Conservation (phyloP, 208 protist species). For the Trypanosoma avium region DNA sequence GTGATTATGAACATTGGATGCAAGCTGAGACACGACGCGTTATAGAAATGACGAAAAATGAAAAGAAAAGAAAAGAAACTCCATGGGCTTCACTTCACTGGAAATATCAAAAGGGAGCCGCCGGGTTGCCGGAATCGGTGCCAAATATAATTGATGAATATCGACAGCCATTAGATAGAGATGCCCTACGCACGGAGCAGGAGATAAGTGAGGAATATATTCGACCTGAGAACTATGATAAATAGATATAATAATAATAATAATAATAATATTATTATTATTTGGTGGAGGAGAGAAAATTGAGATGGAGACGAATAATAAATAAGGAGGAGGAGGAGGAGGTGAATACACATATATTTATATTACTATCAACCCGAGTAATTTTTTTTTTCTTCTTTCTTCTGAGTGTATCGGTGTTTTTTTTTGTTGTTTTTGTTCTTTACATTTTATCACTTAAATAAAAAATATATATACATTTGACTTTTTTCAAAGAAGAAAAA, state of each 20-base stretch:
- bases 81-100: slow-evolving; percentile 43
- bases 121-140: slow-evolving; percentile 64
- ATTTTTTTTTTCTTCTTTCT: slow-evolving; percentile 26
- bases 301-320: slow-evolving; percentile 15
- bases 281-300: neutral
- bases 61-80: slow-evolving; percentile 25
- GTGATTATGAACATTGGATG: slow-evolving; percentile 86
- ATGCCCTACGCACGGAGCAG: slow-evolving; percentile 61
- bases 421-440: neutral
- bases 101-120: slow-evolving; percentile 17
- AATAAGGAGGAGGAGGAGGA: too few species aligned
- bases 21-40: slow-evolving; percentile 72
- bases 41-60: slow-evolving; percentile 46
- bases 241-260: slow-evolving; percentile 5
- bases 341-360: neutral
- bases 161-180: slow-evolving; percentile 73
- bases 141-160: slow-evolving; percentile 92
- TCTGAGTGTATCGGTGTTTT: slow-evolving; percentile 15
- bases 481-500: too few species aligned
- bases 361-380: too few species aligned
- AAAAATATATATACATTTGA: too few species aligned
- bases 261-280: neutral
- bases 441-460: neutral
- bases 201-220: slow-evolving; percentile 50
- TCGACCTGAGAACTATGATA: slow-evolving; percentile 55